Conservation (phyloP, 2,329 filamentous ascomycete genomes). For the Byssoonygena ceratinophila region DNA sequence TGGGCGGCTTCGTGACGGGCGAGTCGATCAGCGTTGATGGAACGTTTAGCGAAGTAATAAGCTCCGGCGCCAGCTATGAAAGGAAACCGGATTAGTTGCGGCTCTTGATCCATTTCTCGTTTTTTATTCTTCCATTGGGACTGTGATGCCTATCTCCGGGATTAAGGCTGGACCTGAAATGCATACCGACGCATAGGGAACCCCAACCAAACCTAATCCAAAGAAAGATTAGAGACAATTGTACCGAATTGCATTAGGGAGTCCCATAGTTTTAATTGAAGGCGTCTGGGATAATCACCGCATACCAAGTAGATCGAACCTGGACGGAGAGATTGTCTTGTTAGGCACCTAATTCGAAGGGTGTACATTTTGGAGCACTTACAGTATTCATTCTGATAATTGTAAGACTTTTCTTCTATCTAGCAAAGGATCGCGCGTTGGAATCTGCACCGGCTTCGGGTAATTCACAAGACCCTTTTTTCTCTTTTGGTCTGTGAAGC, state of each 20-base stretch:
- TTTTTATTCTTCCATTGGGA: background rate
- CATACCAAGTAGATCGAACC: slow-evolving; percentile 51
- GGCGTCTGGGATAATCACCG: slow-evolving; percentile 6
- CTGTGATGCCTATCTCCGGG: too few species aligned
- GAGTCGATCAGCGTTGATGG: slow-evolving; percentile 82
- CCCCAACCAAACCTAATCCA: slow-evolving; percentile 77
- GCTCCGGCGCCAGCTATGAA: slow-evolving; percentile 68
- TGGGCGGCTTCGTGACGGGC: slow-evolving; percentile 53
- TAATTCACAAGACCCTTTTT: background rate
- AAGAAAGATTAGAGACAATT: background rate
- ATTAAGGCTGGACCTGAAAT: background rate
- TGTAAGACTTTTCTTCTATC: background rate
- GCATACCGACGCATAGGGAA: slow-evolving; percentile 68
- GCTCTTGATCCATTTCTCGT: background rate
- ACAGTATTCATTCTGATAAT: slow-evolving; percentile 43
- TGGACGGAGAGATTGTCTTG: slow-evolving; percentile 21
- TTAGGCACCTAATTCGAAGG: background rate
- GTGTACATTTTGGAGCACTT: slow-evolving; percentile 19
- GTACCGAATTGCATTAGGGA: background rate
- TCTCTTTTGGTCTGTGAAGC: background rate
- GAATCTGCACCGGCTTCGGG: background rate
- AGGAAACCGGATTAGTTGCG: slow-evolving; percentile 14
- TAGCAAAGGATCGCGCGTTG: background rate
- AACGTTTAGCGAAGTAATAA: slow-evolving; percentile 91
- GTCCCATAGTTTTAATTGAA: background rate